Base-by-base conservation (phyloP, 2,329 filamentous ascomycete species). In the Aspergillus awamori region DNA sequence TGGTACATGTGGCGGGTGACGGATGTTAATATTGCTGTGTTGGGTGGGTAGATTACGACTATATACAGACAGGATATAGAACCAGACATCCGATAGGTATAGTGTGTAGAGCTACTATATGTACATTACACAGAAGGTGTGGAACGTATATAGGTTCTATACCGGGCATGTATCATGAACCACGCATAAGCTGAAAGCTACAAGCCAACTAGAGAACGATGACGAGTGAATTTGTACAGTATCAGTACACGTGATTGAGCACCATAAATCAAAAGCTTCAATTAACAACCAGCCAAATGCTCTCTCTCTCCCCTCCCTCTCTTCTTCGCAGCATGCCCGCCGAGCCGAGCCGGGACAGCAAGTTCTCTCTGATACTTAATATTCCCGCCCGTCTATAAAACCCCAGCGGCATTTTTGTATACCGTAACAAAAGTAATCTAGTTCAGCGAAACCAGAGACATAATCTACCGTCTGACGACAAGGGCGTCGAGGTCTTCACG, bases 1-100 rank as follows among this genome's bases (percentile, higher is more conserved):
- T 97, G 93, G 93, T 96, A 96, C 74, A 96, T 97, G 91, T 97
- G 94, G 93, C 83, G 89, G 61, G 87, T 94, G 10, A 90, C 89
- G 73, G 87, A 92, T 72, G 92, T 92, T 4, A 90, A 96, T 75
- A 79, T 93, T 22, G 78, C 79, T 26, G 83, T 83, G 47, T 70
- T 87, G 65, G 69, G 67, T 58, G 38, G 43, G 10, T 65, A 52
- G 41, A 36, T 36, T 36, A 36, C 33, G 5, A 36, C 33, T 36
- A 36, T 36, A 36, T 36, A 36, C 33, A 6, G 33, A 36, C 33
- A n/a, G 17, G 41, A 20, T 41, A n/a, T 47, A 39, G 11, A 24
- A 26, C 22, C 10, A n/a, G 6, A 28, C 38, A 24, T 36, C 5
- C 3, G 11, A 3, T 5, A 8, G 36, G n/a, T 24, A n/a, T 28